Evolutionary conservation across 2,329 filamentous ascomycete species (phyloP).

Genomic region (Orbilia javanica): DNA sequence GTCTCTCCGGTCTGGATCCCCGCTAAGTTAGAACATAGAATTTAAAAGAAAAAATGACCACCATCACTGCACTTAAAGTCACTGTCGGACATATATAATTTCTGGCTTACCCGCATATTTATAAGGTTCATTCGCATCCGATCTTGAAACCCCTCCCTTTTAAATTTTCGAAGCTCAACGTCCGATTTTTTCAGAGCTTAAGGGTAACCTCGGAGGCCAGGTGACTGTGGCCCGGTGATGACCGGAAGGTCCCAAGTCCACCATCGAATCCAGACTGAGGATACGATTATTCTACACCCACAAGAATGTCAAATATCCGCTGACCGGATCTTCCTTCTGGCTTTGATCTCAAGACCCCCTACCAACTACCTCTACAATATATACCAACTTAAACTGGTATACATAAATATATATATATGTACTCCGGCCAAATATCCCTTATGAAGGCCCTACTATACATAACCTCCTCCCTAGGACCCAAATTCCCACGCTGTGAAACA

Average conservation of each 20-base stretch:
- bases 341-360: slow-evolving; percentile 1
- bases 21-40: background rate
- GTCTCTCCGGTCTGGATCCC: slow-evolving; percentile 22
- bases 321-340: background rate
- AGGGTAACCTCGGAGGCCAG: background rate
- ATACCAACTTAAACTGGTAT: background rate
- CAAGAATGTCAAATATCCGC: slow-evolving; percentile 12
- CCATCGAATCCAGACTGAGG: background rate
- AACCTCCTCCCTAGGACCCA: background rate
- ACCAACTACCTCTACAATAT: background rate
- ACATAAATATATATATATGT: background rate
- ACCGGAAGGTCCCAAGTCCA: background rate
- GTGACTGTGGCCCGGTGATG: slow-evolving; percentile 2
- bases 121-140: background rate
- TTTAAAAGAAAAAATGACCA: background rate
- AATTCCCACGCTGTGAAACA: background rate
- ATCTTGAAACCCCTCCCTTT: background rate
- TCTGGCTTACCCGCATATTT: too few species aligned
- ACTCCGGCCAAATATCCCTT: too few species aligned
- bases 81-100: too few species aligned
- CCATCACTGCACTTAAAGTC: too few species aligned
- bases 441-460: background rate
- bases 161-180: background rate
- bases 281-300: background rate
- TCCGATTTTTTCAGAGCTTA: too few species aligned